Base-by-base conservation (phyloP, 1,139 yeast genomes). In the Diutina neorugosa region DNA sequence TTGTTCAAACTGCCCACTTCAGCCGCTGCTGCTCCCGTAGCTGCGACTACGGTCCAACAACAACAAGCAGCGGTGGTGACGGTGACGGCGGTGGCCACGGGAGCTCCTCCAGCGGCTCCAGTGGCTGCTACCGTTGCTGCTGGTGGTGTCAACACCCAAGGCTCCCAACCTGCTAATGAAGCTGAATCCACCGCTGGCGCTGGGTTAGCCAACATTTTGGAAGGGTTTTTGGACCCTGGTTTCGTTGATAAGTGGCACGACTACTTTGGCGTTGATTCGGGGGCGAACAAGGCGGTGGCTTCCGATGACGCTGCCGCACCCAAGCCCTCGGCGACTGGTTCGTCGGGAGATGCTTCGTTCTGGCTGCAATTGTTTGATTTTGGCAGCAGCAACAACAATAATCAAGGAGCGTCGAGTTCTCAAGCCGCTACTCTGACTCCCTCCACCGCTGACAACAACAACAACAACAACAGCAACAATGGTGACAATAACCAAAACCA, bases 361-460 rank as follows among this genome's bases (percentile, higher is more conserved):
- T 46, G 50, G 50, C 21, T n/a, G 20, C 23, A 27, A 16, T 46
- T 46, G 21, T 46, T 46, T 25, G 50, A 46, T n/a, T 46, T 46
- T 27, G 50, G 50, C 16, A 14, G 18, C n/a, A 11, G 4, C 7
- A 8, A 27, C 16, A 19, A 21, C 23, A n/a, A n/a, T n/a, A n/a
- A n/a, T n/a, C n/a, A 25, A 18, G 50, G 25, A 4, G 20, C 43
- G 3, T 40, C 43, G 20, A n/a, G 31, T 3, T 25, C 25, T 9
- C 21, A 18, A 43, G 46, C 46, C 12, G 19, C 46, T 3, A 19
- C 46, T 11, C 23, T 14, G n/a, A 12, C 46, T 19, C 25, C 46
- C 20, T 19, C 46, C 31, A 43, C 46, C 14, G 16, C 48, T 19
- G 25, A 23, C 25, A 23, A 23, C 37, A 31, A 31, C 37, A 31